Evolutionary conservation across 441 rosid species (phyloP), one percentile per base, ranked within the genome.

Genomic region (Adansonia madagascariensis): DNA sequence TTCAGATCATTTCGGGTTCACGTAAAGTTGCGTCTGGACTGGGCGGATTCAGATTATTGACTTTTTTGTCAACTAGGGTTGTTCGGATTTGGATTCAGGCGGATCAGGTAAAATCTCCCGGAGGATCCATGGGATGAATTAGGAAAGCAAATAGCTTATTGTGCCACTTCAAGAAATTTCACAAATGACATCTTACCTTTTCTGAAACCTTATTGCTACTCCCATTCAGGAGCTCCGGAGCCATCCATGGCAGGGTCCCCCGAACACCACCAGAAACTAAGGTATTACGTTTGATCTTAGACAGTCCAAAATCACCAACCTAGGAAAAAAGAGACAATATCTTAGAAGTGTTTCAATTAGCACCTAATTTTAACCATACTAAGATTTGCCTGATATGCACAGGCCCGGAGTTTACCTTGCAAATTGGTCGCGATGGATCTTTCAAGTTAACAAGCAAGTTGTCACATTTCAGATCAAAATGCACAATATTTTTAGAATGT

Each of bases 161-260:
- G 3, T 47, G 41, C 18, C 39, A 22, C 18, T 46, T 68, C 57
- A 53, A 71, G 22, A 8, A 55, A 8, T 31, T 71, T 39, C n/a
- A 35, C n/a, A 14, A 53, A 31, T 46, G 77, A 3, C 20, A 10
- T 15, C 47, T 22, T 44, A 96, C 99, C 93, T 96, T 96, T 70
- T 94, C 98, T 17, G 99, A 96, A 70, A 96, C 99, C 86, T 88
- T 94, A 77, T 80, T 94, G 79, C 98, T 93, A 89, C 94, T 86
- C 63, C 98, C 98, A 59, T 94, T 92, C 77, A 94, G 86, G 70
- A 96, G 91, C 86, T 96, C 99, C 0, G 98, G 99, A 46, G 99
- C 99, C 99, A 94, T 96, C 99, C 99, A 96, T 50, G 99, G 99
- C 71, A 96, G 87, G 79, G 99, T 96, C 83, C 99, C 99, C 52